Percentiles rank a stretch among this genome's conserved stretches.
Conservation (phyloP, 2,329 filamentous ascomycete genomes). For the Scedosporium apiospermum region DNA sequence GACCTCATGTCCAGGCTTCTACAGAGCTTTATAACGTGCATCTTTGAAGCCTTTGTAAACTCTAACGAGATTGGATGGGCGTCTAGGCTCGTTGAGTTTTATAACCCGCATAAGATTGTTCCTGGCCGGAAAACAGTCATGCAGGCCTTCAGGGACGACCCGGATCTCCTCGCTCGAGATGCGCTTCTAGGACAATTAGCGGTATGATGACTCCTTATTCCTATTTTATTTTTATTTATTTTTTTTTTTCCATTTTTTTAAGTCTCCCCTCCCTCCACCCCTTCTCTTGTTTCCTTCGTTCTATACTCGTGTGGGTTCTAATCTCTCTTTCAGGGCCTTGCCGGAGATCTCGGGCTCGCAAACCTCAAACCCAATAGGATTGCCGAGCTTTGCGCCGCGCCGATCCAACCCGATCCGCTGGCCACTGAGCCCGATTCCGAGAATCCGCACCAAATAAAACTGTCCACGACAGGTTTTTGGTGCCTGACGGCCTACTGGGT, state of each 20-base stretch:
- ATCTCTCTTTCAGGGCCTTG: conserved; percentile 40
- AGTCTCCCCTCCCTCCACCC: conserved; percentile 2
- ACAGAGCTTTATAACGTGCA: conserved; percentile 68
- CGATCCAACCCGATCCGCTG: conserved; percentile 34
- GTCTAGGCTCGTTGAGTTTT: conserved; percentile 57
- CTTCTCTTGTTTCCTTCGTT: not conserved
- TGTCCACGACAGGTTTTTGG: conserved; percentile 49
- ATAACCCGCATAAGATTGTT: conserved; percentile 54
- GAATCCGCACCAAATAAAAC: conserved; percentile 40
- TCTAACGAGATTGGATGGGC: conserved; percentile 52
- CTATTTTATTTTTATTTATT: too few species aligned
- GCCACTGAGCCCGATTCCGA: conserved; percentile 34
- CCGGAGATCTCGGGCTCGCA: conserved; percentile 50
- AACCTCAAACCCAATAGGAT: conserved; percentile 36
- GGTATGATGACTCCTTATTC: conserved; percentile 29
- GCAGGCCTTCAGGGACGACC: conserved; percentile 55
- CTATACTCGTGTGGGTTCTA: conserved; percentile 6
- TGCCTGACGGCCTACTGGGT: conserved; percentile 53
- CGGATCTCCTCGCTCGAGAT: conserved; percentile 50
- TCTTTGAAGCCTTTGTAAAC: conserved; percentile 65
- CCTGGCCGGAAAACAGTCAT: conserved; percentile 51
- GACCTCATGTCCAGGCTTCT: conserved; percentile 55
- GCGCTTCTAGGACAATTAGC: conserved; percentile 64
- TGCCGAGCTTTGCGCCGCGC: conserved; percentile 30
- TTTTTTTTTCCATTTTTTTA: too few species aligned